A percentile compares a stretch with the other conserved stretches of the same genome.
phyloP scores from a whole-genome alignment of 129 eudicot species.

The Tagetes erecta region DNA sequence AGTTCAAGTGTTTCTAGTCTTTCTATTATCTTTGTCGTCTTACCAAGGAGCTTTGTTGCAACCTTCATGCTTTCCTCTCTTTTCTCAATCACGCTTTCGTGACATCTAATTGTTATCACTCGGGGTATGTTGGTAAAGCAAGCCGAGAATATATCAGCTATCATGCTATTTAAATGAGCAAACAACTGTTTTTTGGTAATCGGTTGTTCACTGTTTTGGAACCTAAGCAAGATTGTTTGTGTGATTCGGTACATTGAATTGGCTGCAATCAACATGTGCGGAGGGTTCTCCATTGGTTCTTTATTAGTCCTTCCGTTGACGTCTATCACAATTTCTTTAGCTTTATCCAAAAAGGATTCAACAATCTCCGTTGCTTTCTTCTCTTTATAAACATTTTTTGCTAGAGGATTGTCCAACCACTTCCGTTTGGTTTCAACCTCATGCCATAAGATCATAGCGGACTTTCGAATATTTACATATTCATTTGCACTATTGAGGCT shows the following conservation, averaged over 20 bases:
- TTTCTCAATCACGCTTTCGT: conserved; percentile 31
- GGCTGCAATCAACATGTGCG: conserved; percentile 31
- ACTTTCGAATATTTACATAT: conserved; percentile 12
- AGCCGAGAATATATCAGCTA: conserved; percentile 27
- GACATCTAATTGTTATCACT: conserved; percentile 23
- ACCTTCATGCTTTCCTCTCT: conserved; percentile 22
- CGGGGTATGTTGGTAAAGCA: conserved; percentile 34
- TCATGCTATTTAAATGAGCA: conserved; percentile 25
- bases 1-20: conserved; percentile 4
- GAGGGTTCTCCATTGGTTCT: neutral
- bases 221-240: conserved; percentile 26
- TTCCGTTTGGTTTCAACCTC: conserved; percentile 30
- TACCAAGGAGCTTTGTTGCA: conserved; percentile 38
- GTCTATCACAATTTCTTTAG: conserved; percentile 1
- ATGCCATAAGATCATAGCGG: conserved; percentile 30
- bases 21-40: conserved; percentile 20
- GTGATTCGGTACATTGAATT: conserved; percentile 48
- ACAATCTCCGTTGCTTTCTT: conserved; percentile 27
- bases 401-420: conserved; percentile 35
- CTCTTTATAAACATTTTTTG: conserved; percentile 4
- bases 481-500: conserved; percentile 2
- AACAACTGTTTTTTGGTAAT: conserved; percentile 1
- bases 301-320: neutral
- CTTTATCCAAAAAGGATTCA: conserved; percentile 23
- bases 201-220: neutral